Conservation (phyloP, 805 yeast species). For the Priceomyces carsonii region DNA sequence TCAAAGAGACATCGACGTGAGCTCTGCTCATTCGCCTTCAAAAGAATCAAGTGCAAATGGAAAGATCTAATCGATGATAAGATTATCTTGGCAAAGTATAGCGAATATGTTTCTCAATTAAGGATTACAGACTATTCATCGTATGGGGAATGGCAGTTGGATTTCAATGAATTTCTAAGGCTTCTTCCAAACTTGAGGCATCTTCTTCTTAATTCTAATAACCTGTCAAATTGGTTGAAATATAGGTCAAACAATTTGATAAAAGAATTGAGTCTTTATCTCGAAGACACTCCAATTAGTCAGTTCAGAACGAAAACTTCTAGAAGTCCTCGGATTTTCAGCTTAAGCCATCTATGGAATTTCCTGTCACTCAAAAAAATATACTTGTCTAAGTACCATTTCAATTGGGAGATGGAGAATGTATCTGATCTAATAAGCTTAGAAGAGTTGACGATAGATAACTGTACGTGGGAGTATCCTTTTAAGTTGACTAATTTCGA, state of each 20-base stretch:
- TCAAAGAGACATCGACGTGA: slow-evolving; percentile 3
- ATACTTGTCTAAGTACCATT: slow-evolving; percentile 40
- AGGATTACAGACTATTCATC: slow-evolving; percentile 31
- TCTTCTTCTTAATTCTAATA: slow-evolving; percentile 30
- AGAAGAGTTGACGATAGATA: slow-evolving; percentile 28
- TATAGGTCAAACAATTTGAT: slow-evolving; percentile 26
- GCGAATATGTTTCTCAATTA: slow-evolving; percentile 14
- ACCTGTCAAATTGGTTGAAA: slow-evolving; percentile 44
- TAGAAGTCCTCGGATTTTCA: slow-evolving; percentile 34
- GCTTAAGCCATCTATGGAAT: slow-evolving; percentile 42
- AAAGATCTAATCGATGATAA: slow-evolving; percentile 5
- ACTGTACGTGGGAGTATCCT: slow-evolving; percentile 62
- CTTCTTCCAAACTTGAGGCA: slow-evolving; percentile 22
- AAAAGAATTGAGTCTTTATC: slow-evolving; percentile 24
- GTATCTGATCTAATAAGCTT: slow-evolving; percentile 16
- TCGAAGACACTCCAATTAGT: slow-evolving; percentile 14
- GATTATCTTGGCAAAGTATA: slow-evolving; percentile 3
- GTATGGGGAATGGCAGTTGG: slow-evolving; percentile 39
- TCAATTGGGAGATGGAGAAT: slow-evolving; percentile 39
- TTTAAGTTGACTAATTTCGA: slow-evolving; percentile 44
- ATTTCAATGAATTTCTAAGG: slow-evolving; percentile 20
- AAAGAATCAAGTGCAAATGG: slow-evolving; percentile 7
- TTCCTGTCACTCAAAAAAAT: slow-evolving; percentile 35
- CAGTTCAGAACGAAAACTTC: not conserved
- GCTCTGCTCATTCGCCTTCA: slow-evolving; percentile 3